Percentiles rank a stretch among this genome's conserved stretches.
Conservation (phyloP, 1,284 basidiomycete genomes). For the Leccinum variabile region DNA sequence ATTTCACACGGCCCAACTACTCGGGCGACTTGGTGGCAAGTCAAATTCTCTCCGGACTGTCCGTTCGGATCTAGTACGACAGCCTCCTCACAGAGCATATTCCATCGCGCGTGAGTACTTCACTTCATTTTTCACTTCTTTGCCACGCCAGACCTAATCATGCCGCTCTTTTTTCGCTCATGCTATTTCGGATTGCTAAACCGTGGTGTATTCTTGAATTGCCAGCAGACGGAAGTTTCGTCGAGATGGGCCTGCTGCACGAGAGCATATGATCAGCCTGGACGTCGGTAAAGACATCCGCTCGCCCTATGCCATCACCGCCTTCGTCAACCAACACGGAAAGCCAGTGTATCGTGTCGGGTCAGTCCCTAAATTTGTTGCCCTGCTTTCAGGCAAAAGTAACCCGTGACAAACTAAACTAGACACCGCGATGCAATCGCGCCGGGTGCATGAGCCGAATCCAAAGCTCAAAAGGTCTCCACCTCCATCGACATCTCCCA, state of each 20-base stretch:
- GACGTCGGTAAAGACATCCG: slow-evolving; percentile 66
- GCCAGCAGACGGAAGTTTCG: slow-evolving; percentile 68
- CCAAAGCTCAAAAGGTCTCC: slow-evolving; percentile 36
- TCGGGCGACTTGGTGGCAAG: no score
- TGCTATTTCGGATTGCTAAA: slow-evolving; percentile 7
- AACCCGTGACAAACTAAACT: slow-evolving; percentile 9
- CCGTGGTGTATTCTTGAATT: neutral
- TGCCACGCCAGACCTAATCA: neutral
- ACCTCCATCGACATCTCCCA: slow-evolving; percentile 29
- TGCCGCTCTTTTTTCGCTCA: neutral
- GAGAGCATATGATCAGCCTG: slow-evolving; percentile 65
- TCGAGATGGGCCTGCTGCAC: slow-evolving; percentile 75
- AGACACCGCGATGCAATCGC: slow-evolving; percentile 58
- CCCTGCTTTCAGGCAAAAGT: slow-evolving; percentile 3
- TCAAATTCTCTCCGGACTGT: no score
- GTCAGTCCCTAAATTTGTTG: slow-evolving; percentile 42
- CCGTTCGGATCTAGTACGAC: no score
- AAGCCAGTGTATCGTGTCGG: slow-evolving; percentile 72
- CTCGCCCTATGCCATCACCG: slow-evolving; percentile 76
- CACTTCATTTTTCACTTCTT: neutral
- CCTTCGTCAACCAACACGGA: slow-evolving; percentile 76
- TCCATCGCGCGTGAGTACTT: no score
- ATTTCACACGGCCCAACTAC: no score
- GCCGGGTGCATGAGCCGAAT: slow-evolving; percentile 43
- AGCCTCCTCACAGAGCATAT: no score